These are phyloP conservation scores for Blepharisma undulans DNA, from an alignment of 169 alveolate genomes.

Conservation along the genomic window DNA sequence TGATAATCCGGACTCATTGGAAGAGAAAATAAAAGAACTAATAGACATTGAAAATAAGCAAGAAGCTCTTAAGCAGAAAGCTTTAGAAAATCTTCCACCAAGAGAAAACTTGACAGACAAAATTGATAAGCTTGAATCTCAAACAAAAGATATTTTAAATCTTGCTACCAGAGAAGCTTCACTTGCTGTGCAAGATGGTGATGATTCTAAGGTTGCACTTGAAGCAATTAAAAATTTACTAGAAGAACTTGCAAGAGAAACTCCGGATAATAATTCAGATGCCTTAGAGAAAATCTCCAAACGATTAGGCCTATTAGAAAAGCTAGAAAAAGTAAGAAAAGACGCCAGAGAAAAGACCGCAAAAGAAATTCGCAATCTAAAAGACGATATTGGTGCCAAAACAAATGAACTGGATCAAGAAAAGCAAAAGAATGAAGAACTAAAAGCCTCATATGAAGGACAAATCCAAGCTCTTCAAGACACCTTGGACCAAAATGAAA, in stretches of 20 bases:
- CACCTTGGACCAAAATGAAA: not conserved
- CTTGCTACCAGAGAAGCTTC: not conserved
- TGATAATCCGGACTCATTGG: not conserved
- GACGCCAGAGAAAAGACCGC: not conserved
- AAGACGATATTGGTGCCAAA: not conserved
- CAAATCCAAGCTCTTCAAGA: not conserved
- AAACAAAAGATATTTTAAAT: not conserved
- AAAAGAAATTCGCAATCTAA: not conserved
- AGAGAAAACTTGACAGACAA: not conserved
- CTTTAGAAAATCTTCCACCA: not conserved
- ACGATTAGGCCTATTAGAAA: not conserved
- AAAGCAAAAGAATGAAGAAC: not conserved
- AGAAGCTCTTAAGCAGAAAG: not conserved
- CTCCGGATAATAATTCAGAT: not conserved
- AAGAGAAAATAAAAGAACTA: not conserved
- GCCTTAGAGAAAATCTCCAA: not conserved
- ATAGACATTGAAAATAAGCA: not conserved
- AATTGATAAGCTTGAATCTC: not conserved
- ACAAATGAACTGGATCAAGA: not conserved
- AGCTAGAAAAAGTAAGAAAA: not conserved
- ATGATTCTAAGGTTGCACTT: not conserved
- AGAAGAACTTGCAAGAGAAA: not conserved
- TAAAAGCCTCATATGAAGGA: not conserved
- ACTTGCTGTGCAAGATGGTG: not conserved
- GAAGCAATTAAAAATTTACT: not conserved